Evolutionary conservation across 805 yeast species (phyloP), one percentile per base, ranked within the genome.

Genomic region (Candida xyloterini): DNA sequence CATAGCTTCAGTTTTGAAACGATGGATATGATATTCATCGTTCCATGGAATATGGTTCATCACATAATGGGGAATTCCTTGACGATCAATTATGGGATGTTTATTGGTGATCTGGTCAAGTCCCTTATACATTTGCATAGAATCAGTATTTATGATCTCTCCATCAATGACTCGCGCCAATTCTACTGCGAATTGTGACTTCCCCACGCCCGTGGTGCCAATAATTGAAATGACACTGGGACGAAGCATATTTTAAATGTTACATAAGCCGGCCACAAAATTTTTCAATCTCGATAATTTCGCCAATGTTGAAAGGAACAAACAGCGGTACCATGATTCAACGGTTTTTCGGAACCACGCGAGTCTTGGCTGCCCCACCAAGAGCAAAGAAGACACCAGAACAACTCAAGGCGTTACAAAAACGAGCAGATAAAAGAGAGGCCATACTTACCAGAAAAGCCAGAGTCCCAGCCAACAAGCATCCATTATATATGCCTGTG

Each of bases 131-230:
- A 93, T 84, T 62, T 93, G 99, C 97, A 93, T 90, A 1, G 98
- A 88, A 59, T 93, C 99, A 0, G 95, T 96, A 62, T 93, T 93
- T 47, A 93, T 84, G 47, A 93, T 72, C 57, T 93, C 98, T 15
- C 98, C 98, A 55, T 81, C 74, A 37, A 84, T 73, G 20, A 72
- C 71, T 50, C 76, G 71, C 9, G 97, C 96, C 15, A 93, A 59
- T 44, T 88, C 91, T 2, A 88, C 78, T 32, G 87, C 76, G 44
- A 85, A 74, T 72, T 86, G 88, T 0, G 97, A 90, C 57, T 91
- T 91, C 0, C 99, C 99, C 10, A 89, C 97, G 0, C 98, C 99
- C 0, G 99, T 91, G 25, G 96, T 90, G 0, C 99, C 99, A 3
- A 65, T 52, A 13, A 65, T 57, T 5, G 66, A 57, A 7, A 65